phyloP scores from a whole-genome alignment of 2,329 filamentous ascomycete species.

The Piedraia hortae region DNA sequence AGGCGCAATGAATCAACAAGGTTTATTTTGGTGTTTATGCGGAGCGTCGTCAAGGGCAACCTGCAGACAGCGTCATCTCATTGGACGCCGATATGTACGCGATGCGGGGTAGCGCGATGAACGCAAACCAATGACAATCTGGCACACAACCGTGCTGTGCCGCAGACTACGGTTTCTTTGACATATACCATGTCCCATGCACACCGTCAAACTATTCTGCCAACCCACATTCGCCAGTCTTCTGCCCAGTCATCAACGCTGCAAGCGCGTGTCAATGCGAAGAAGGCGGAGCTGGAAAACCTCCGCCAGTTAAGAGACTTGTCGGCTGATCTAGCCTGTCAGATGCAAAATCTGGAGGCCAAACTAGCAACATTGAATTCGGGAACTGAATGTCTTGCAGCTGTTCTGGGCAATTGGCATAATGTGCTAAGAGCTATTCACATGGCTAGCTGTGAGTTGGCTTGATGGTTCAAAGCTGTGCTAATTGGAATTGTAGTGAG shows the following conservation, averaged over 20 bases:
- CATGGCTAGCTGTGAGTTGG: conserved; percentile 49
- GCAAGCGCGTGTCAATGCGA: conserved; percentile 53
- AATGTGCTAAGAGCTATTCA: conserved; percentile 62
- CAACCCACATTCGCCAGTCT: conserved; percentile 35
- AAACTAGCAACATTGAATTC: conserved; percentile 53
- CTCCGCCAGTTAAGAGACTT: conserved; percentile 52
- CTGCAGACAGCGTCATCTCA: too few relatives aligned
- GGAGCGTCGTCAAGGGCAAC: too few relatives aligned
- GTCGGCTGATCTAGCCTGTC: conserved; percentile 47
- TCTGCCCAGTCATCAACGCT: conserved; percentile 37
- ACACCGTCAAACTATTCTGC: conserved; percentile 17
- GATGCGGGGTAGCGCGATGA: too few relatives aligned
- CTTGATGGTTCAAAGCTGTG: not conserved
- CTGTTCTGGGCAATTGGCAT: conserved; percentile 70
- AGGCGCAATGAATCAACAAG: too few relatives aligned
- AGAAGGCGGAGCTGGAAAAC: conserved; percentile 57
- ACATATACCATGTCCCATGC: conserved; percentile 13
- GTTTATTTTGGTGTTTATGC: too few relatives aligned
- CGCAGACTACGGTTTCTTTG: not conserved
- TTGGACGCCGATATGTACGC: too few relatives aligned
- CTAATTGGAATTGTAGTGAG: conserved; percentile 3
- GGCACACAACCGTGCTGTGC: not conserved
- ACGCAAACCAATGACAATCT: too few relatives aligned
- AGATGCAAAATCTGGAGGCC: conserved; percentile 59
- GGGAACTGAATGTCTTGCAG: conserved; percentile 62